Percentiles rank a stretch among this genome's conserved stretches.
These are phyloP conservation scores for Closterium sp. DNA, from an alignment of 139 green algal genomes.

Conservation along the genomic window DNA sequence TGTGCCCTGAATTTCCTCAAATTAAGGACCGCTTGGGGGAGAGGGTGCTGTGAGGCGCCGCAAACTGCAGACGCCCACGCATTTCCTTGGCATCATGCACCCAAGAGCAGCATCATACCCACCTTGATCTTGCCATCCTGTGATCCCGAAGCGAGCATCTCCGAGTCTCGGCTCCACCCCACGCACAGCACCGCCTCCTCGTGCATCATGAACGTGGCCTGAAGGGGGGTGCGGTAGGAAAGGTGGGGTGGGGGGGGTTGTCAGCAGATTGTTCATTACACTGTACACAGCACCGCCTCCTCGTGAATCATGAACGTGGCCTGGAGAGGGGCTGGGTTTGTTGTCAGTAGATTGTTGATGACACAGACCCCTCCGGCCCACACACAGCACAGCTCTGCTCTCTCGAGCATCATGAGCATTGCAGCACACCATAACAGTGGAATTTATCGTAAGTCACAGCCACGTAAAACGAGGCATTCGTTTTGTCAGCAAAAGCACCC, in stretches of 20 bases:
- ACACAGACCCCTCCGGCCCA: too few relatives aligned
- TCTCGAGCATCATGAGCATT: too few relatives aligned
- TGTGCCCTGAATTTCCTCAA: too few relatives aligned
- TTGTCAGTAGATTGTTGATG: too few relatives aligned
- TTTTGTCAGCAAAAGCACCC: background rate
- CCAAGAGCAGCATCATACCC: background rate
- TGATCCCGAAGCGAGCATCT: constrained; percentile 80
- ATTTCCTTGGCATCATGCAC: background rate
- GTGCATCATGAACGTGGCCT: constrained; percentile 97
- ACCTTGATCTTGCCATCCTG: constrained; percentile 83
- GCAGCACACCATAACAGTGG: too few relatives aligned
- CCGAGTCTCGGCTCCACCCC: constrained; percentile 77
- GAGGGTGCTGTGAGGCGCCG: too few relatives aligned
- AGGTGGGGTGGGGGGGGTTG: background rate
- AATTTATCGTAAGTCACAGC: too few relatives aligned
- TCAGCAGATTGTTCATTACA: background rate
- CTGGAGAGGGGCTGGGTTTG: too few relatives aligned
- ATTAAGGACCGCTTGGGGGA: too few relatives aligned
- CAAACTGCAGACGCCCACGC: background rate
- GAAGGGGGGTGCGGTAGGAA: background rate
- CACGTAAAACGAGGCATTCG: too few relatives aligned
- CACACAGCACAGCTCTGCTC: background rate
- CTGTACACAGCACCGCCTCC: constrained; percentile 51
- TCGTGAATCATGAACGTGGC: constrained; percentile 99
- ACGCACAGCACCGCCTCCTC: constrained; percentile 85